Conservation (phyloP, 2,329 filamentous ascomycete species). For the Fusarium clavum region DNA sequence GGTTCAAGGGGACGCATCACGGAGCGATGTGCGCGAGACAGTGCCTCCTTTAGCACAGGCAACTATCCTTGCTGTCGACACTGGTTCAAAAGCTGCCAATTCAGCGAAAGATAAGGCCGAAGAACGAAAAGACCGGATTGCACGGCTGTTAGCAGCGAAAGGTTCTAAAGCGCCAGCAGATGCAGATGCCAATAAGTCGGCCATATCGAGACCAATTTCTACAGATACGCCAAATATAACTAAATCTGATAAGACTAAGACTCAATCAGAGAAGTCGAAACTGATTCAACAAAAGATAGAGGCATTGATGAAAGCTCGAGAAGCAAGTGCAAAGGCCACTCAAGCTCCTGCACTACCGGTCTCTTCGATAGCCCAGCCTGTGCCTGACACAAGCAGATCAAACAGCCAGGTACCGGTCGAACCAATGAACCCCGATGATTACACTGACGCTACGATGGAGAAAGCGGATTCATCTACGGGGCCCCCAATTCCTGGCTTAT, state of each 20-base stretch:
- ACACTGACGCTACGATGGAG: constrained; percentile 11
- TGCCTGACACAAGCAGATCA: constrained; percentile 12
- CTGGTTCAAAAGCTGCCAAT: constrained; percentile 53
- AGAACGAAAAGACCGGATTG: constrained; percentile 81
- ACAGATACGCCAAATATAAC: not conserved
- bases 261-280: constrained; percentile 75
- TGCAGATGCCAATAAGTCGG: constrained; percentile 4
- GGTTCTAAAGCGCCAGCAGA: constrained; percentile 61
- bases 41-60: not conserved
- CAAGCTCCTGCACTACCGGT: not conserved
- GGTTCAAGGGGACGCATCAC: not conserved
- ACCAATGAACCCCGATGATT: constrained; percentile 1
- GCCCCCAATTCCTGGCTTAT: constrained; percentile 53
- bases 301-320: constrained; percentile 71
- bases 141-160: constrained; percentile 79
- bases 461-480: constrained; percentile 25
- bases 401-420: constrained; percentile 9
- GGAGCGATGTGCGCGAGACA: not conserved
- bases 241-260: constrained; percentile 37
- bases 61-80: not conserved
- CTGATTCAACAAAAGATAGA: constrained; percentile 83
- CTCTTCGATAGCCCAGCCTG: not conserved
- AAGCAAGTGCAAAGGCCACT: constrained; percentile 52
- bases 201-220: constrained; percentile 39
- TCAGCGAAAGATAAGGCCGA: constrained; percentile 64